These are phyloP conservation scores for Claviceps sp. DNA, from an alignment of 2,329 filamentous ascomycete species.

Conservation along the genomic window DNA sequence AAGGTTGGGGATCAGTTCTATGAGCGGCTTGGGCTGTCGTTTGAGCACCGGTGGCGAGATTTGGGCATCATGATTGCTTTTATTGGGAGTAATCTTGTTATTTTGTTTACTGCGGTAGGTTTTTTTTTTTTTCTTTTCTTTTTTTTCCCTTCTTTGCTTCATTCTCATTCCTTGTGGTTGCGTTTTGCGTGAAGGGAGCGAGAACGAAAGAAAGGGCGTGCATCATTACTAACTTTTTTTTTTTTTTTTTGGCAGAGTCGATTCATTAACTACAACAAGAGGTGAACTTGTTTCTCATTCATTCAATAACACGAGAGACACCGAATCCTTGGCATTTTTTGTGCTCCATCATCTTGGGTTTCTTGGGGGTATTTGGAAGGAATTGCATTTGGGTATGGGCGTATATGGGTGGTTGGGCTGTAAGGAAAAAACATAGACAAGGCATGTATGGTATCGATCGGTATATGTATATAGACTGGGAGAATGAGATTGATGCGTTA, in stretches of 20 bases:
- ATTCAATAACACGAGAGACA: no score
- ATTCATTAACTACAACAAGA: slow-evolving; percentile 40
- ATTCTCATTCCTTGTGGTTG: no score
- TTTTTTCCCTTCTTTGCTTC: not conserved
- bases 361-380: no score
- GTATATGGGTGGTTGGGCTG: no score
- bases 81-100: slow-evolving; percentile 62
- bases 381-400: no score
- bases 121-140: not conserved
- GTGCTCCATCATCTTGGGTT: no score
- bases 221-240: not conserved
- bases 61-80: slow-evolving; percentile 67
- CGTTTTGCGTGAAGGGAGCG: not conserved
- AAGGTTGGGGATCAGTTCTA: slow-evolving; percentile 73
- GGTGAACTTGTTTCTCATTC: slow-evolving; percentile 17
- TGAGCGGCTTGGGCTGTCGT: slow-evolving; percentile 49
- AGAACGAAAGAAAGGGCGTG: no score
- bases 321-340: no score
- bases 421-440: no score
- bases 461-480: no score
- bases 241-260: slow-evolving; percentile 23
- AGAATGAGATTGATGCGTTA: no score
- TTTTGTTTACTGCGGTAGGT: slow-evolving; percentile 40
- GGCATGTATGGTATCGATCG: no score
- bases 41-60: slow-evolving; percentile 63